These are phyloP conservation scores for Parastagonospora avenae DNA, from an alignment of 2,329 filamentous ascomycete species.

Conservation along the genomic window DNA sequence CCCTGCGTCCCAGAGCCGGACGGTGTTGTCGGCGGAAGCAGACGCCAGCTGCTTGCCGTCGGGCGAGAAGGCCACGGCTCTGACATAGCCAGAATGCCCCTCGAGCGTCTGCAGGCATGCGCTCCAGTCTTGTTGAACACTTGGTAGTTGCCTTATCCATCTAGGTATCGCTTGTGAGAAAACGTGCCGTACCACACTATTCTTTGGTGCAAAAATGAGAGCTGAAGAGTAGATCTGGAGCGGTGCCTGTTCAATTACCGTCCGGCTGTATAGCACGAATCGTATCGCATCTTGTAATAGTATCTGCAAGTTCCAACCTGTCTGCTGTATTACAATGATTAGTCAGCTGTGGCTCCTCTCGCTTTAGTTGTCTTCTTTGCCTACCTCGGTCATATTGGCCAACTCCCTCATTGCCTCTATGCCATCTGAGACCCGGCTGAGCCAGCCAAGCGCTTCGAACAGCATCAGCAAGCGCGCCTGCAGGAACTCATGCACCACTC, in stretches of 20 bases:
- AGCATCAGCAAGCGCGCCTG: conserved; percentile 3
- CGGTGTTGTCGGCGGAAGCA: not conserved
- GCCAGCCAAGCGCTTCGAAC: not conserved
- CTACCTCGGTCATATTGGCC: not conserved
- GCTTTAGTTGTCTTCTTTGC: not conserved
- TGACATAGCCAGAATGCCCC: conserved; percentile 20
- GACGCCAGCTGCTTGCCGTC: not conserved
- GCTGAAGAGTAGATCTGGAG: conserved; percentile 30
- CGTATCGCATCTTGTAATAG: conserved; percentile 17
- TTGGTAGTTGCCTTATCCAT: conserved; percentile 11
- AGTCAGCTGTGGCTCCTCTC: not conserved
- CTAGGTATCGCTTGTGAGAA: conserved; percentile 19
- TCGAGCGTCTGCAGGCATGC: conserved; percentile 18
- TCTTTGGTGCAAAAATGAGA: conserved; percentile 23
- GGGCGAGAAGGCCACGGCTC: not conserved
- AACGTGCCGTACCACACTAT: conserved; percentile 14
- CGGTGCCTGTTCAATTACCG: conserved; percentile 22
- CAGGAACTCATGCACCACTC: conserved; percentile 6
- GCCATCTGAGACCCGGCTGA: not conserved
- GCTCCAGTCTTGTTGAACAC: conserved; percentile 4
- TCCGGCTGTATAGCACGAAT: conserved; percentile 28
- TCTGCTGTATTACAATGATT: not conserved
- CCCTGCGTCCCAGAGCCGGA: conserved; percentile 8
- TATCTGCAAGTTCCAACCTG: not conserved
- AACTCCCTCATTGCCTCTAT: not conserved